These are phyloP conservation scores for Colletotrichum aenigma DNA, from an alignment of 2,329 filamentous ascomycete species.

Conservation along the genomic window DNA sequence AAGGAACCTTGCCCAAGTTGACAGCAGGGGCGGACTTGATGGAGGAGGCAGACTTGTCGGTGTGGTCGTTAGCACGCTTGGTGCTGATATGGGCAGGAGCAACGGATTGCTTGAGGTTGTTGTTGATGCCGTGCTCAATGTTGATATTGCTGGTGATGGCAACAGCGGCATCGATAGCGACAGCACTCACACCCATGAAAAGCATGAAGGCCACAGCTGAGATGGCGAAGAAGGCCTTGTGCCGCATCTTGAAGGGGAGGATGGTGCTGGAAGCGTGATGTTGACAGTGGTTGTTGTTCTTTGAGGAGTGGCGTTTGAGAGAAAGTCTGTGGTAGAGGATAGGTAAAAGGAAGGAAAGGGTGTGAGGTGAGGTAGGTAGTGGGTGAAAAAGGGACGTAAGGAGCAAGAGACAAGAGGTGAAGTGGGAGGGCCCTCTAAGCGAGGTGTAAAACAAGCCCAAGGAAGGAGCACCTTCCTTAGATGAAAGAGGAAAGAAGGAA, in stretches of 20 bases:
- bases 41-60: not conserved
- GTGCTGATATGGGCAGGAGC: not conserved
- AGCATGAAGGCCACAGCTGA: not conserved
- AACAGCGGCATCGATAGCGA: not conserved
- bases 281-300: not conserved
- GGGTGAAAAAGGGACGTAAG: not conserved
- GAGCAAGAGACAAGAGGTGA: not conserved
- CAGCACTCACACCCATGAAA: not conserved
- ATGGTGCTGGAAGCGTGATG: not conserved
- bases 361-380: not conserved
- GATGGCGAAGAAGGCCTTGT: not conserved
- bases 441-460: not conserved
- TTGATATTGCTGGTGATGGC: not conserved
- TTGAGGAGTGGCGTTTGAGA: not conserved
- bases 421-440: not conserved
- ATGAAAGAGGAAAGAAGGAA: not conserved
- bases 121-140: not conserved
- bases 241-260: not conserved
- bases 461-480: not conserved
- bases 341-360: not conserved
- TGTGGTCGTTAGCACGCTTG: not conserved
- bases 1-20: not conserved
- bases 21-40: not conserved
- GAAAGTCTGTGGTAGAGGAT: not conserved
- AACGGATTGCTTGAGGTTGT: not conserved